Base-by-base conservation (phyloP, 2,329 filamentous ascomycete species). In the Aspergillus eucalypticola region DNA sequence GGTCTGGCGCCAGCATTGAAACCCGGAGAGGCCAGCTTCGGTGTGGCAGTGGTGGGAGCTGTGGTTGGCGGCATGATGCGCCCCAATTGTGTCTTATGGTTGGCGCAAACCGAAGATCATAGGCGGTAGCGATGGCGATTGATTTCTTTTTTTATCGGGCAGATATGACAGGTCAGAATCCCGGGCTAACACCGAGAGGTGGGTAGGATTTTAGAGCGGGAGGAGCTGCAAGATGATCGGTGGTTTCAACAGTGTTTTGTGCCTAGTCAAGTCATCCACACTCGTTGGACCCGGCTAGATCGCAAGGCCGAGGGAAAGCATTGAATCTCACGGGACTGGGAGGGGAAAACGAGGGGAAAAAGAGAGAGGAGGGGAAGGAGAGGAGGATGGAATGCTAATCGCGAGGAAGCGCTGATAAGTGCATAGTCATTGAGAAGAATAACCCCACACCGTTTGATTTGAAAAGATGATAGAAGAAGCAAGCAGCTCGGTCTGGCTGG, bases 1-100 rank as follows among this genome's bases (percentile, higher is more conserved):
- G 85, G 86, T 48, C 86, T 79, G 54, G 78, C 72, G 15, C 76
- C 76, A 50, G 76, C 74, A 60, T 77, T 78, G 62, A 79, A 74
- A 19, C 73, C 69, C 50, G 72, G 69, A 17, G 75, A 73, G 32
- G 72, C 67, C 42, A 71, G 64, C 61, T 76, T 76, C 41, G 72
- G 68, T 52, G 67, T 64, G 27, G 73, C 63, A 64, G 67, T 71
- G 66, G 66, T 66, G 63, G 70, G 69, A 38, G 66, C 59, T 52
- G 70, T 67, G 59, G 67, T 62, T 62, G 72, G 71, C 61, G 72
- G 69, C 73, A 75, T 76, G 66, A 64, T 72, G 66, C 61, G 62
- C 62, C 59, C 64, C 60, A 21, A 23, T 44, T 13, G 13, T 44
- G 2, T 6, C 10, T 5, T 19, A 44, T 44, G 19, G 41, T 23